Conservation (phyloP, 2,329 filamentous ascomycete species). For the Blastomyces silverae region DNA sequence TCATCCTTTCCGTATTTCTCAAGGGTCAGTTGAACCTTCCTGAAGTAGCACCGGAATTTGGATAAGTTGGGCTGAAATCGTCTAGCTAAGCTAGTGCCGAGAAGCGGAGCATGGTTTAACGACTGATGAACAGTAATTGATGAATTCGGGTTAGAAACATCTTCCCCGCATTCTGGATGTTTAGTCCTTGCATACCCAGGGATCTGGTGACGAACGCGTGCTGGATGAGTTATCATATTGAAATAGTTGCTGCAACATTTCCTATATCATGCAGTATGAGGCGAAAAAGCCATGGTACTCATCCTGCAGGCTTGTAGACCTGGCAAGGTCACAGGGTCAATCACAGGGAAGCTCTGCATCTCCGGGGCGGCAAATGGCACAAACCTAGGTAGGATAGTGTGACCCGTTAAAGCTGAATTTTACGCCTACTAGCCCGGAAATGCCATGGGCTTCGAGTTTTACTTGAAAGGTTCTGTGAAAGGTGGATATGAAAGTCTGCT, state of each 20-base stretch:
- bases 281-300: background rate
- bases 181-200: background rate
- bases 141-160: background rate
- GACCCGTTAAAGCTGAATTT: background rate
- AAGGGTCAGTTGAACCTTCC: background rate
- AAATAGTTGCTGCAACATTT: background rate
- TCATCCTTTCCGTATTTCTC: background rate
- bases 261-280: background rate
- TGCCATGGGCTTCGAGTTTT: background rate
- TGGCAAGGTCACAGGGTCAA: background rate
- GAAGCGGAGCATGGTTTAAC: background rate
- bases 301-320: background rate
- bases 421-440: background rate
- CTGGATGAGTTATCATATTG: no score
- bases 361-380: no score
- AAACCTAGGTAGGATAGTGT: no score
- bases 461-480: background rate
- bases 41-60: background rate
- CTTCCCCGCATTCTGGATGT: background rate
- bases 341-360: no score
- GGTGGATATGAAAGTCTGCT: background rate
- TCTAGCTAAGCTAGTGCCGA: background rate
- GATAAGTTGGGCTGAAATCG: background rate
- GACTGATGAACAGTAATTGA: background rate
- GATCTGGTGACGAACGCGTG: slow-evolving; percentile 2